Evolutionary conservation across 495 filamentous ascomycete genomes (phyloP).

Genomic region (Talaromyces liani): DNA sequence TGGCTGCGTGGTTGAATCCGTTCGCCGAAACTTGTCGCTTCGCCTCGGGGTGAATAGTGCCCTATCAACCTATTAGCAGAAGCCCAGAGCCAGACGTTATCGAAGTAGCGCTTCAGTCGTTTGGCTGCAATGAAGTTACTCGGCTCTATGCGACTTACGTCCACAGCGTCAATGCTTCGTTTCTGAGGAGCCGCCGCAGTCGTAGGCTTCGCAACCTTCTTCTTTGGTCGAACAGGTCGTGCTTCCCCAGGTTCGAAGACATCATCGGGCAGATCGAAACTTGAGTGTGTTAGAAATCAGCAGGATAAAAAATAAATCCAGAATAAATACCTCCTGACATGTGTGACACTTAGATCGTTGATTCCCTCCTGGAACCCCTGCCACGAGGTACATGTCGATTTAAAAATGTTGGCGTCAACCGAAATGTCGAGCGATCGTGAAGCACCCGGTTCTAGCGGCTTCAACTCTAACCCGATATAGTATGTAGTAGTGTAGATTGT

Average conservation of each 20-base stretch:
- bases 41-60: slow-evolving; percentile 23
- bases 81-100: slow-evolving; percentile 13
- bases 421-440: slow-evolving; percentile 56
- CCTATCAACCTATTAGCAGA: slow-evolving; percentile 20
- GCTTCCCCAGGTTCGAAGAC: slow-evolving; percentile 78
- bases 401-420: slow-evolving; percentile 67
- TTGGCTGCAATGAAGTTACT: slow-evolving; percentile 11
- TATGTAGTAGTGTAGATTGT: slow-evolving; percentile 79
- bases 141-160: slow-evolving; percentile 33
- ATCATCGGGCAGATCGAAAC: slow-evolving; percentile 80
- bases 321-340: slow-evolving; percentile 66
- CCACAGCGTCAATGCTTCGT: slow-evolving; percentile 34
- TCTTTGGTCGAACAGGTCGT: slow-evolving; percentile 56
- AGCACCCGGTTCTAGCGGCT: slow-evolving; percentile 29
- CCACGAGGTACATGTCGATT: slow-evolving; percentile 58
- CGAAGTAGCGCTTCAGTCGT: slow-evolving; percentile 18
- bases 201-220: slow-evolving; percentile 46
- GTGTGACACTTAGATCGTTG: slow-evolving; percentile 62
- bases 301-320: neutral
- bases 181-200: slow-evolving; percentile 29
- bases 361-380: slow-evolving; percentile 54
- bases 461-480: slow-evolving; percentile 74
- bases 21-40: slow-evolving; percentile 35
- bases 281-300: slow-evolving; percentile 21
- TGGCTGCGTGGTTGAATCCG: slow-evolving; percentile 21